Evolutionary conservation across 78 protist species (phyloP).

Genomic region (Bodo saltans): DNA sequence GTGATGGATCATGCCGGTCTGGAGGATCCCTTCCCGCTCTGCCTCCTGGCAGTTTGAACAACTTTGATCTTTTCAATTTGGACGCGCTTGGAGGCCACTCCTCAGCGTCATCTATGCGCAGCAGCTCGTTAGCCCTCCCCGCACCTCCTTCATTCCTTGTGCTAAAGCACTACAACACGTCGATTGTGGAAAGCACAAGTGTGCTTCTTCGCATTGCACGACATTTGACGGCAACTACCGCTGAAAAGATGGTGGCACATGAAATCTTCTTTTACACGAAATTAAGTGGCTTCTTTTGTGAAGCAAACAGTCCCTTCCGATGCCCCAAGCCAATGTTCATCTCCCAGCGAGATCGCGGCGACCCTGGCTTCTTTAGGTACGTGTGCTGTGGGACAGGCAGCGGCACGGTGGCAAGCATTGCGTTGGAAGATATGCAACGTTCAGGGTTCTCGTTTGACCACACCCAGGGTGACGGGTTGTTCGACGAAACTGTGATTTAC

Average conservation of each 20-base stretch:
- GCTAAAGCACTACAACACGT: background rate
- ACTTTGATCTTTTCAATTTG: background rate
- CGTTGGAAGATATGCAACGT: background rate
- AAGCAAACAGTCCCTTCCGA: background rate
- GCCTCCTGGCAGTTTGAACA: background rate
- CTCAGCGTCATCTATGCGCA: no score
- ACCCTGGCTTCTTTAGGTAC: background rate
- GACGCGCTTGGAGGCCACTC: background rate
- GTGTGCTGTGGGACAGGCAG: background rate
- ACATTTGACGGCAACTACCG: background rate
- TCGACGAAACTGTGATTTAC: background rate
- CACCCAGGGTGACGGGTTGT: background rate
- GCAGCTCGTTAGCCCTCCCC: background rate
- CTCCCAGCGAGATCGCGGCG: background rate
- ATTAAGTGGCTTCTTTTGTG: background rate
- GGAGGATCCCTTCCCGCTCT: background rate
- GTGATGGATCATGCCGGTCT: background rate
- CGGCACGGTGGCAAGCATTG: background rate
- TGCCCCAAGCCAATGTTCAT: background rate
- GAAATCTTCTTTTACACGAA: background rate
- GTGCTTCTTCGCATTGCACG: background rate
- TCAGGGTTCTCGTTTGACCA: background rate
- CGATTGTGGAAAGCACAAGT: background rate
- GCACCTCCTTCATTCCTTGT: background rate
- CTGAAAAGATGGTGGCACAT: background rate